These are phyloP conservation scores for Penicillium oxalicum DNA, from an alignment of 2,329 filamentous ascomycete species.

Conservation along the genomic window DNA sequence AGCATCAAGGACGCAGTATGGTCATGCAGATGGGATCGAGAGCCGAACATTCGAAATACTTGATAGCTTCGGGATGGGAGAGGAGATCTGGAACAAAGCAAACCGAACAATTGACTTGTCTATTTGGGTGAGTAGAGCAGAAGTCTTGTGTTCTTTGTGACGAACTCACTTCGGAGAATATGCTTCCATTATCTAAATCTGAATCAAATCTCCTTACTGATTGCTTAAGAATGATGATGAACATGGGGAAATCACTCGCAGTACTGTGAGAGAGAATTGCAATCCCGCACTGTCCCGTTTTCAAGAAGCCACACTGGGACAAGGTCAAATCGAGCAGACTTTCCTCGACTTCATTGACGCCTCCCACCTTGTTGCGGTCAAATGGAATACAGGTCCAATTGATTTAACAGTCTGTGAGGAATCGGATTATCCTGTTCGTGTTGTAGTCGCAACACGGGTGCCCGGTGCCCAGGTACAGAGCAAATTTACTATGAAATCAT, in stretches of 20 bases:
- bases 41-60: conserved; percentile 67
- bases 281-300: conserved; percentile 57
- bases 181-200: no score
- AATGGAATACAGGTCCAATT: conserved; percentile 55
- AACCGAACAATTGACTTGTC: conserved; percentile 25
- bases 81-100: conserved; percentile 48
- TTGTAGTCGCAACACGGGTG: no score
- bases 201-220: no score
- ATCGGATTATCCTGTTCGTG: conserved; percentile 52
- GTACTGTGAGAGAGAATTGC: conserved; percentile 58
- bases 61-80: conserved; percentile 62
- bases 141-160: no score
- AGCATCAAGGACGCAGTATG: conserved; percentile 6
- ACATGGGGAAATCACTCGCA: conserved; percentile 52
- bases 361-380: conserved; percentile 50
- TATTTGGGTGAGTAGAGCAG: conserved; percentile 17
- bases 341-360: conserved; percentile 58
- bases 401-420: conserved; percentile 52
- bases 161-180: no score
- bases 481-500: no score
- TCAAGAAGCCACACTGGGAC: conserved; percentile 61
- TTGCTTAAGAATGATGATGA: conserved; percentile 35
- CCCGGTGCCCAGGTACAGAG: no score
- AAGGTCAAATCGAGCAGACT: conserved; percentile 64
- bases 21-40: conserved; percentile 54